phyloP scores from a whole-genome alignment of 2,329 filamentous ascomycete genomes.

The Fusarium coffeatum region DNA sequence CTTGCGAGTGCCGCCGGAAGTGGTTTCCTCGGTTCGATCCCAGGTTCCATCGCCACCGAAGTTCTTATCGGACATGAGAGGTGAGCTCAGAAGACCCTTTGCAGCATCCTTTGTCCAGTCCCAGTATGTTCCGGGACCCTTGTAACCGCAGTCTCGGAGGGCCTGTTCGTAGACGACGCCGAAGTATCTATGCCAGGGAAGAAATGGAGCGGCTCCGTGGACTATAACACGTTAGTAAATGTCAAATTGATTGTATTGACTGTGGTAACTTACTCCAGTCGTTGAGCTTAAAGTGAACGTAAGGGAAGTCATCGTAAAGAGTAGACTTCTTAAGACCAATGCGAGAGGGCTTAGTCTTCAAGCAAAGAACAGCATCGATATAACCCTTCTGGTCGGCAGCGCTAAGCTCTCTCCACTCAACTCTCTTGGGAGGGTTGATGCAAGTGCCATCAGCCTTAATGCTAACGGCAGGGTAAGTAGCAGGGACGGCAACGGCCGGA shows the following conservation, averaged over 20 bases:
- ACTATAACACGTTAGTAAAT: neutral
- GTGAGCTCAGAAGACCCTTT: neutral
- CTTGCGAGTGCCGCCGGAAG: neutral
- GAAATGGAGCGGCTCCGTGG: constrained; percentile 1
- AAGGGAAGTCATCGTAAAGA: constrained; percentile 13
- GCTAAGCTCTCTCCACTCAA: constrained; percentile 9
- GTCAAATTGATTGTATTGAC: fast-evolving
- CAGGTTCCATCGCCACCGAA: constrained; percentile 4
- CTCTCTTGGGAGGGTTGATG: neutral
- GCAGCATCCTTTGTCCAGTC: constrained; percentile 9
- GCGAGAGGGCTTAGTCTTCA: constrained; percentile 21
- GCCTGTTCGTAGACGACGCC: constrained; percentile 1
- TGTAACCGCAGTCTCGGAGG: constrained; percentile 5
- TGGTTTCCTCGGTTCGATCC: fast-evolving
- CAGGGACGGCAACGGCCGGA: neutral
- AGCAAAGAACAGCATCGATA: constrained; percentile 11
- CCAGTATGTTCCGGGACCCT: constrained; percentile 17
- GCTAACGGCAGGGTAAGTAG: neutral
- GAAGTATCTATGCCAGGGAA: constrained; percentile 21
- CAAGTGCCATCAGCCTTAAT: neutral
- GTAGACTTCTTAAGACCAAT: constrained; percentile 12
- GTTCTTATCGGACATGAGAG: constrained; percentile 2
- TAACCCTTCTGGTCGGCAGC: constrained; percentile 6
- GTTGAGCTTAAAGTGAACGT: constrained; percentile 5
- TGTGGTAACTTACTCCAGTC: neutral